phyloP scores from a whole-genome alignment of 2,329 filamentous ascomycete genomes.

The Hymenoscyphus repandus region DNA sequence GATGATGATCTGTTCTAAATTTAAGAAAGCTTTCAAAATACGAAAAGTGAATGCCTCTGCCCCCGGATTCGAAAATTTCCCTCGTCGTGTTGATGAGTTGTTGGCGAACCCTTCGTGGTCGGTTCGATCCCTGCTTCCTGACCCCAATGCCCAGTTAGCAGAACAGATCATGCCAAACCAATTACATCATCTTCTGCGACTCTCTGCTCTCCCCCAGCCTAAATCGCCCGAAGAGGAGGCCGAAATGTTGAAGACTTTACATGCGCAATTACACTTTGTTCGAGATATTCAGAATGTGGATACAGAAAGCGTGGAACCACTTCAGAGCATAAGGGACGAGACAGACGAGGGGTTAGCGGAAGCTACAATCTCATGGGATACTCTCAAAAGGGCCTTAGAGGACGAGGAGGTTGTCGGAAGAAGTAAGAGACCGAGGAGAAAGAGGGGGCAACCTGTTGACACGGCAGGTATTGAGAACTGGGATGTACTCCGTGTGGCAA shows the following conservation, averaged over 20 bases:
- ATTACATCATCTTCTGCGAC: conserved; percentile 77
- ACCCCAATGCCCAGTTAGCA: conserved; percentile 10
- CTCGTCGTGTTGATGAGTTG: conserved; percentile 40
- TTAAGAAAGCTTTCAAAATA: not conserved
- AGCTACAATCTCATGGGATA: conserved; percentile 52
- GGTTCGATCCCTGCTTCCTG: conserved; percentile 65
- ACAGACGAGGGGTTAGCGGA: conserved; percentile 50
- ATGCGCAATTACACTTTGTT: conserved; percentile 87
- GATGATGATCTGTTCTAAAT: not conserved
- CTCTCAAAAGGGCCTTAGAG: conserved; percentile 44
- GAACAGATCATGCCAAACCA: conserved; percentile 51
- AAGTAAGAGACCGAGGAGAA: conserved; percentile 28
- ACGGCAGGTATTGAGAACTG: conserved; percentile 25
- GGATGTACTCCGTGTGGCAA: conserved; percentile 29
- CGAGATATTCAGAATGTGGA: conserved; percentile 75
- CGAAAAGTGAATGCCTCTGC: conserved; percentile 4
- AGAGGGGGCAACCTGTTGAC: conserved; percentile 13
- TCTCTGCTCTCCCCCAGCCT: conserved; percentile 81
- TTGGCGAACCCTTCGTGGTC: conserved; percentile 78
- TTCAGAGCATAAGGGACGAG: conserved; percentile 79
- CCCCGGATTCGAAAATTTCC: too few relatives aligned
- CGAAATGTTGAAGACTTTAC: conserved; percentile 67
- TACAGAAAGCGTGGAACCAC: conserved; percentile 64
- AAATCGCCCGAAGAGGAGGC: conserved; percentile 55
- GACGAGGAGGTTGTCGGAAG: conserved; percentile 56